Conservation (phyloP, 257 asterid genomes). For the Avicennia marina region DNA sequence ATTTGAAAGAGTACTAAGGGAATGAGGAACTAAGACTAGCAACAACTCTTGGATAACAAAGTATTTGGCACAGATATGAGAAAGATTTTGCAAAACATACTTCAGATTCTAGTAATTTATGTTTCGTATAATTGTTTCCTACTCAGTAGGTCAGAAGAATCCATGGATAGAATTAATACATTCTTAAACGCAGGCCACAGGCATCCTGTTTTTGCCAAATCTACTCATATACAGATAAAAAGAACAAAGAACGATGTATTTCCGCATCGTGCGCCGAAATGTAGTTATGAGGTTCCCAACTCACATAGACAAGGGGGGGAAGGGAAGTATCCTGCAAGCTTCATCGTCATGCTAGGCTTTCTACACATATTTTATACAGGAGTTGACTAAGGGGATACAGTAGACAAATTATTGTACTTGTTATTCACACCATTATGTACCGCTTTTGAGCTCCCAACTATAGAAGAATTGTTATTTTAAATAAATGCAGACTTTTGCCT, state of each 20-base stretch:
- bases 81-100: constrained; percentile 30
- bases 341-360: constrained; percentile 66
- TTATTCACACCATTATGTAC: constrained; percentile 39
- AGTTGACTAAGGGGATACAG: constrained; percentile 47
- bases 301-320: neutral
- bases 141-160: constrained; percentile 10
- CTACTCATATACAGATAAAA: neutral
- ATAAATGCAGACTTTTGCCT: too few species aligned
- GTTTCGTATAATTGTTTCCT: constrained; percentile 32
- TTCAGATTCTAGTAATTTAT: constrained; percentile 31
- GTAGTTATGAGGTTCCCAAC: neutral
- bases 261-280: constrained; percentile 21
- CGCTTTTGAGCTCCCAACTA: constrained; percentile 34
- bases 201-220: constrained; percentile 2
- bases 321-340: constrained; percentile 58
- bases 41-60: constrained; percentile 13
- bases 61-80: constrained; percentile 45
- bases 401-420: constrained; percentile 39
- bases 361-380: constrained; percentile 25
- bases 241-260: constrained; percentile 6
- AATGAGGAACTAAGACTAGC: neutral
- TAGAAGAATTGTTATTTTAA: neutral
- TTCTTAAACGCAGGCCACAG: constrained; percentile 20
- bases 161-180: constrained; percentile 4
- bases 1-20: neutral